Conservation (phyloP, 352 stramenopile species). For the Hyaloperonospora arabidopsidis region DNA sequence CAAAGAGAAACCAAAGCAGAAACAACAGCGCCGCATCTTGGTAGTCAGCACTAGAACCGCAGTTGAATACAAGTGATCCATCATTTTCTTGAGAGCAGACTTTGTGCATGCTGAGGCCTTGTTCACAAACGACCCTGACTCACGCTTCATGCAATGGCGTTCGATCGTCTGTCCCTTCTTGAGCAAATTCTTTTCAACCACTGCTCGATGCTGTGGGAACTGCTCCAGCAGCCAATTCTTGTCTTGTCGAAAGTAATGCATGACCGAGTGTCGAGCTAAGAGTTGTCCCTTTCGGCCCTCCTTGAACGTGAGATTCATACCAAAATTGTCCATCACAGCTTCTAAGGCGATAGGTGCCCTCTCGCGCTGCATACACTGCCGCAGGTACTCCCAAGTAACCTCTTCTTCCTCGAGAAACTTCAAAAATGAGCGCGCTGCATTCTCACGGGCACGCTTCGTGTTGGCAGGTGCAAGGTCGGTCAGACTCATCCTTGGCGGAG, state of each 20-base stretch:
- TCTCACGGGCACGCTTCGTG: too few relatives aligned
- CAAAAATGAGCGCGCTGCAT: too few relatives aligned
- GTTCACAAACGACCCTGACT: background rate
- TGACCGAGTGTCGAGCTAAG: background rate
- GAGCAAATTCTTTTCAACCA: background rate
- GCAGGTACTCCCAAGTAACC: too few relatives aligned
- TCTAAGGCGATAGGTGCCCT: too few relatives aligned
- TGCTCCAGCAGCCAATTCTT: conserved; percentile 22
- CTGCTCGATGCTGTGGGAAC: conserved; percentile 5
- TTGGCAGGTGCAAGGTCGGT: too few relatives aligned
- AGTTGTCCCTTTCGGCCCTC: background rate
- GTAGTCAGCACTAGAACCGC: background rate
- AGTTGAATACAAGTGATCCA: background rate
- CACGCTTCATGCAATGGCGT: background rate
- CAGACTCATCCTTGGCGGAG: too few relatives aligned
- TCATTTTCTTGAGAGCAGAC: background rate
- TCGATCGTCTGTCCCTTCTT: background rate
- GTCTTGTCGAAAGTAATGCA: too few relatives aligned
- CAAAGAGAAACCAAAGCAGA: background rate
- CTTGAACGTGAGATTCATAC: background rate
- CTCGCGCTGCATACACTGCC: too few relatives aligned
- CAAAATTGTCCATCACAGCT: conserved; percentile 6
- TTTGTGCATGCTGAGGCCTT: background rate
- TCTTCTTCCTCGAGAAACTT: too few relatives aligned
- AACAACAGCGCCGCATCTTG: background rate